Conservation (phyloP, 768 basidiomycete species). For the Asterophora parasitica region DNA sequence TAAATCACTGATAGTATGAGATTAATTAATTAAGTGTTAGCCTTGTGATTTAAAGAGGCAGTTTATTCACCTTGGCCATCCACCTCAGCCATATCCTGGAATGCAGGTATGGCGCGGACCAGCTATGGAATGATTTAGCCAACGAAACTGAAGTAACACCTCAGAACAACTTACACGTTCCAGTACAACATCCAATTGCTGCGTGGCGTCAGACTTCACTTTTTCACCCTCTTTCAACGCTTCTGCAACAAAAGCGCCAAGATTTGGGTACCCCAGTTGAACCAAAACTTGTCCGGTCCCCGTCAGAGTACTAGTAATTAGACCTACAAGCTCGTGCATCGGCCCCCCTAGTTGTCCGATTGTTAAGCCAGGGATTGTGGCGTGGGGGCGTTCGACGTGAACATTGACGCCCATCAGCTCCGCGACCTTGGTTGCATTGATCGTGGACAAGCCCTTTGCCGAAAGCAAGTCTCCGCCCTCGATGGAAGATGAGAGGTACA, state of each 20-base stretch:
- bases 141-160: neutral
- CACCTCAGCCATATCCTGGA: slow-evolving; percentile 71
- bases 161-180: slow-evolving; percentile 45
- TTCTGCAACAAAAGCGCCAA: slow-evolving; percentile 74
- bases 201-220: slow-evolving; percentile 21
- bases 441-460: slow-evolving; percentile 57
- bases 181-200: slow-evolving; percentile 53
- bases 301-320: slow-evolving; percentile 58
- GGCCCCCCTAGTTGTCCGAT: slow-evolving; percentile 77
- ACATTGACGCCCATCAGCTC: slow-evolving; percentile 68
- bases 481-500: slow-evolving; percentile 62
- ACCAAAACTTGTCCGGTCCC: slow-evolving; percentile 70
- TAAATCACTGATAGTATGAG: slow-evolving; percentile 55
- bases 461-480: slow-evolving; percentile 59
- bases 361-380: slow-evolving; percentile 59
- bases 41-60: neutral
- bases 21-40: neutral
- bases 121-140: slow-evolving; percentile 40
- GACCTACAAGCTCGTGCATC: slow-evolving; percentile 65
- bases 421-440: slow-evolving; percentile 56
- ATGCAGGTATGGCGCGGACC: slow-evolving; percentile 73
- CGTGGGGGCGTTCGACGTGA: slow-evolving; percentile 68
- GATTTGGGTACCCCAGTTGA: slow-evolving; percentile 54
- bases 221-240: slow-evolving; percentile 53
- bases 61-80: slow-evolving; percentile 51